Conservation (phyloP, 805 yeast species). For the Zygotorulaspora florentina region DNA sequence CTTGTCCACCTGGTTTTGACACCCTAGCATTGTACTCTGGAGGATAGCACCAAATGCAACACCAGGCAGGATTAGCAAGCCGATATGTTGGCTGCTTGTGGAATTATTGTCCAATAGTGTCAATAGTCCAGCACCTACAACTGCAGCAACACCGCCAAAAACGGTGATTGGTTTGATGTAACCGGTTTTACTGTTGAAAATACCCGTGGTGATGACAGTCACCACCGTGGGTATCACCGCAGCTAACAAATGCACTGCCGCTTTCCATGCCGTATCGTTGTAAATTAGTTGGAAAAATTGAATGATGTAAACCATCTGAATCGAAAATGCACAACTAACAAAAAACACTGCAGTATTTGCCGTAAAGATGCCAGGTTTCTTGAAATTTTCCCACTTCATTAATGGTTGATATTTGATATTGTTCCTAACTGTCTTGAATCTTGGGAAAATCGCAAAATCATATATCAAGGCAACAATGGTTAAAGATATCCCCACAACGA, state of each 20-base stretch:
- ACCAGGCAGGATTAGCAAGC: constrained; percentile 39
- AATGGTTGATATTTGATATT: constrained; percentile 18
- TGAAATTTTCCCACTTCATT: constrained; percentile 16
- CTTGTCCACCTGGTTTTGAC: constrained; percentile 29
- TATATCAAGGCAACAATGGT: constrained; percentile 43
- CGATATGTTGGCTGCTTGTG: constrained; percentile 31
- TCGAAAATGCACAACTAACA: constrained; percentile 19
- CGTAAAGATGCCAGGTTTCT: constrained; percentile 15
- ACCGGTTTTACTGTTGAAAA: constrained; percentile 33
- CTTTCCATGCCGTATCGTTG: constrained; percentile 24
- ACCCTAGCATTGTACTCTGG: constrained; percentile 34
- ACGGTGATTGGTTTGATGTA: constrained; percentile 36
- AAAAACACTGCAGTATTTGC: constrained; percentile 20
- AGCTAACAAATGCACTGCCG: constrained; percentile 23
- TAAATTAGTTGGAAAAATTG: constrained; percentile 28
- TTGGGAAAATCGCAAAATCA: constrained; percentile 35
- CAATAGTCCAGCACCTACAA: constrained; percentile 36
- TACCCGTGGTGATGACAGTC: constrained; percentile 28
- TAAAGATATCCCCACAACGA: constrained; percentile 41
- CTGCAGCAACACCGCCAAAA: constrained; percentile 31
- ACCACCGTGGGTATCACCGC: constrained; percentile 23
- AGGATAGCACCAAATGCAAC: constrained; percentile 35
- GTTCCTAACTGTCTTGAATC: constrained; percentile 7
- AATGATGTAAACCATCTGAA: constrained; percentile 24
- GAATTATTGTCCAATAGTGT: constrained; percentile 34